Base-by-base conservation (phyloP, 306 rosid genomes). In the Vigna reflexopilosa region DNA sequence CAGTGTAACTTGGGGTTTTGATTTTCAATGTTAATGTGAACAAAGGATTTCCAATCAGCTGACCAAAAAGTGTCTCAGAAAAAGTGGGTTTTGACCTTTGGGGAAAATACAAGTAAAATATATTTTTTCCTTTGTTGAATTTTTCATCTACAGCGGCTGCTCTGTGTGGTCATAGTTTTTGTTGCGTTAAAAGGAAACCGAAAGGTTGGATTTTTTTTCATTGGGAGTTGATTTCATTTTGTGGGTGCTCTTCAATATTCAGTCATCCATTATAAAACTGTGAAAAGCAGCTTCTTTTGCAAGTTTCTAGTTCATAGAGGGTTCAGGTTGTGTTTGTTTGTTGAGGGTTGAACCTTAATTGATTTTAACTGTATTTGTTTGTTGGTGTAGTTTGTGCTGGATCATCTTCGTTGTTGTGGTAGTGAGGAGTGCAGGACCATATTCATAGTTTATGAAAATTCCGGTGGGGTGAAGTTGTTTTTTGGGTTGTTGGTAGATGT, bases 401-500 rank as follows among this genome's bases (percentile, higher is more conserved):
- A 72, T 82, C 55, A 56, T 67, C 54, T 19, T 80, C 47, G 15
- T 34, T 38, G 45, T 71, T 76, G 77, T 57, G 87, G 81, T 81
- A 75, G 80, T 72, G 81, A 76, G 71, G 67, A 80, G 77, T 82
- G 49, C 75, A 77, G 79, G 80, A 77, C 77, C 75, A 71, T 20
- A 73, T n/a, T 26, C 70, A 26, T 72, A 36, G 73, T 70, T 73
- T 75, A 73, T 86, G 84, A 58, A 75, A 81, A 59, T 77, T 82
- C 44, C 24, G 49, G 72, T 26, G 79, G 74, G 80, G 76, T 24
- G 78, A 79, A 78, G 61, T 54, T 54, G 72, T 49, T 75, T 58
- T 61, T 38, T 82, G 72, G 80, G 80, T 30, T 30, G 73, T 73
- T 62, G 71, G 80, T 85, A 87, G 93, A 90, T 90, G 97, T 86